Conservation (phyloP, 495 filamentous ascomycete species). For the Hypoxylon rickii region DNA sequence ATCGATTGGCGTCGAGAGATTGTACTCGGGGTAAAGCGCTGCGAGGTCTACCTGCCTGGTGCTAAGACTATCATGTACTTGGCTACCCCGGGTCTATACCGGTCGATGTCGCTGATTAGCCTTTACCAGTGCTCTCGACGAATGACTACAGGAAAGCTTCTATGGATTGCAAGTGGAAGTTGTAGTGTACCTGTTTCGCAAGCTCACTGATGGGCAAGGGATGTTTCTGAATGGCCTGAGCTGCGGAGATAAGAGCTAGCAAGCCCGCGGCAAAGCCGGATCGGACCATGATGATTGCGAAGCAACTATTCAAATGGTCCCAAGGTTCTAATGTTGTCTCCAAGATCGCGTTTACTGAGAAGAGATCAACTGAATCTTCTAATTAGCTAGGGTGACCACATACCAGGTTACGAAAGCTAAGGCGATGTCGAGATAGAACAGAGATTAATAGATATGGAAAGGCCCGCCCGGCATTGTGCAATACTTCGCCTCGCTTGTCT, state of each 20-base stretch:
- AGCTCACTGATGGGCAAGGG: slow-evolving; percentile 32
- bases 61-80: slow-evolving; percentile 15
- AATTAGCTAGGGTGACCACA: no score
- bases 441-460: no score
- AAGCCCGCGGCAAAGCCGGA: slow-evolving; percentile 17
- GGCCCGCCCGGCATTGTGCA: no score
- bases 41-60: slow-evolving; percentile 44
- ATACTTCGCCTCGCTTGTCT: no score
- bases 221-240: slow-evolving; percentile 27
- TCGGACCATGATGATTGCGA: slow-evolving; percentile 19
- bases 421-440: no score
- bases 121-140: background rate
- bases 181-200: slow-evolving; percentile 28
- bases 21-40: slow-evolving; percentile 60
- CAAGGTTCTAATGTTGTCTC: no score
- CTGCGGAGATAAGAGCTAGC: slow-evolving; percentile 14
- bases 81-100: slow-evolving; percentile 23
- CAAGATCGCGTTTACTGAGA: no score
- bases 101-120: slow-evolving; percentile 3
- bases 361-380: no score
- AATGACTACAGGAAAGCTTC: background rate
- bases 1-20: slow-evolving; percentile 70
- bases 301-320: background rate
- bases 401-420: no score
- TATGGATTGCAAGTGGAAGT: no score